phyloP scores from a whole-genome alignment of 2,329 filamentous ascomycete genomes.

The Talaromyces atroroseus region DNA sequence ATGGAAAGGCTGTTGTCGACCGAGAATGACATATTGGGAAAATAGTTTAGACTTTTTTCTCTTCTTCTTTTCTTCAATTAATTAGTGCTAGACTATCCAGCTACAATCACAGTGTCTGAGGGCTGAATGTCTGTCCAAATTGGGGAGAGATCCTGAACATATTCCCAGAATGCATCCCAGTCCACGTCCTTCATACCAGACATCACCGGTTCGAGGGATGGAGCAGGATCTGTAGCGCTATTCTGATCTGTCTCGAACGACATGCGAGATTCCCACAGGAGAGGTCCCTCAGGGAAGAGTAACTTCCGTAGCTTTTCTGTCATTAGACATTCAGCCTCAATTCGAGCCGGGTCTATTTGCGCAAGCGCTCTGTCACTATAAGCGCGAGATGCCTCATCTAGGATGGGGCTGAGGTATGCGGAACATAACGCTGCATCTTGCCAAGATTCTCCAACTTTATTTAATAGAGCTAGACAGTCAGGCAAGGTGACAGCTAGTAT shows the following conservation, averaged over 20 bases:
- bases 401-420: background rate
- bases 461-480: background rate
- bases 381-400: background rate
- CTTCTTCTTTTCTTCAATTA: background rate
- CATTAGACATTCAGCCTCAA: background rate
- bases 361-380: background rate
- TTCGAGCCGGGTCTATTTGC: background rate
- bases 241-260: background rate
- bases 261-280: background rate
- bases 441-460: background rate
- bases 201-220: background rate
- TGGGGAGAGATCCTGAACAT: background rate
- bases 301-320: background rate
- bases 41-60: background rate
- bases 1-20: background rate
- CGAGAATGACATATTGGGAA: background rate
- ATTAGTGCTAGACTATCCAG: background rate
- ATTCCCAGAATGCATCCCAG: background rate
- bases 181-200: background rate
- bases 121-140: background rate
- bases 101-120: background rate
- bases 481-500: background rate
- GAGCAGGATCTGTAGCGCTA: background rate
- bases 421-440: background rate
- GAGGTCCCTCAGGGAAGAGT: background rate